Conservation (phyloP, 805 yeast species). For the Sungouiozyma intestinalis region DNA sequence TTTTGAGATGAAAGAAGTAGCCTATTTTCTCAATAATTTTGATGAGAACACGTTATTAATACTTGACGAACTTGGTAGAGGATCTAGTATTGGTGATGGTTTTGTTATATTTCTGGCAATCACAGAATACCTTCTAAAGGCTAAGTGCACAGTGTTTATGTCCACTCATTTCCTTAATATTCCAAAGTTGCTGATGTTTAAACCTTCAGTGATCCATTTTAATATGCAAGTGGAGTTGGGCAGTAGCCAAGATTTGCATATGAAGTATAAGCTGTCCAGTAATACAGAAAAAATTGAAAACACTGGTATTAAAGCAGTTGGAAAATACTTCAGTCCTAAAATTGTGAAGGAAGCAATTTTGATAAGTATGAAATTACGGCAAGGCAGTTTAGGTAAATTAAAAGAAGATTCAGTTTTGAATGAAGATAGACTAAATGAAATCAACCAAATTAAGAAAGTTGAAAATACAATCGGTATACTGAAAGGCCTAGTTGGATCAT, state of each 20-base stretch:
- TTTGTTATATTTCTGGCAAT: slow-evolving; percentile 40
- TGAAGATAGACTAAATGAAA: slow-evolving; percentile 5
- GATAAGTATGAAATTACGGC: slow-evolving; percentile 1
- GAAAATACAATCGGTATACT: slow-evolving; percentile 21
- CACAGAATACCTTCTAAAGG: slow-evolving; percentile 28
- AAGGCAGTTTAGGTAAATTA: slow-evolving; percentile 1
- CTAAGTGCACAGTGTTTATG: slow-evolving; percentile 28
- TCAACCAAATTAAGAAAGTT: slow-evolving; percentile 18
- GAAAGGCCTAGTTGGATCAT: slow-evolving; percentile 5
- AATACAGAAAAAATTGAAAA: slow-evolving; percentile 20
- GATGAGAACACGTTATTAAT: slow-evolving; percentile 30
- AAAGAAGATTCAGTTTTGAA: slow-evolving; percentile 3
- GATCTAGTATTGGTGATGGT: slow-evolving; percentile 42
- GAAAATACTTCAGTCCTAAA: slow-evolving; percentile 15
- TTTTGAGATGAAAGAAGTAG: slow-evolving; percentile 39
- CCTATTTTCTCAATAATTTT: slow-evolving; percentile 33
- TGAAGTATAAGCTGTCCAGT: slow-evolving; percentile 24
- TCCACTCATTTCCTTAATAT: slow-evolving; percentile 39
- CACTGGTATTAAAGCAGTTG: slow-evolving; percentile 26
- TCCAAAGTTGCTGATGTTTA: slow-evolving; percentile 28
- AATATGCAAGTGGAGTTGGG: slow-evolving; percentile 28
- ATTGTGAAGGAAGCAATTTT: slow-evolving; percentile 24
- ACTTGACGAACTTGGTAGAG: slow-evolving; percentile 49
- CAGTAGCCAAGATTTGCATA: slow-evolving; percentile 13
- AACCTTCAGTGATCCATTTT: slow-evolving; percentile 29